Evolutionary conservation across 768 basidiomycete genomes (phyloP).

Genomic region (Fibroporia radiculosa): DNA sequence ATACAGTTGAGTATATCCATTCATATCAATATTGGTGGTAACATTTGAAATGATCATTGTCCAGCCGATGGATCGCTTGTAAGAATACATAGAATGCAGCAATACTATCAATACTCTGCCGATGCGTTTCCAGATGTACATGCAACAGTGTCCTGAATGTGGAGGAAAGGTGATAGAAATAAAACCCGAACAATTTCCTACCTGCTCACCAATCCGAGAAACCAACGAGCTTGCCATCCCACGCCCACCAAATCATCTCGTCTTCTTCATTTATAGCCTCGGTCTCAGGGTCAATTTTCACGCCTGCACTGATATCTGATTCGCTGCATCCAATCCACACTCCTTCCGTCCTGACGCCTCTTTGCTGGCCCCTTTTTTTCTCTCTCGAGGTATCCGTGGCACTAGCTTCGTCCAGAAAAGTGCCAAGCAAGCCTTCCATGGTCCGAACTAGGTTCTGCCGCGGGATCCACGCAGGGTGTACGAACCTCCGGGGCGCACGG

Average conservation of each 20-base stretch:
- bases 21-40: too few relatives aligned
- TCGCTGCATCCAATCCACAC: constrained; percentile 30
- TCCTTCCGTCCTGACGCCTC: constrained; percentile 29
- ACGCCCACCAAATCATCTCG: constrained; percentile 46
- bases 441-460: constrained; percentile 33
- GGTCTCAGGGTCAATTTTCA: constrained; percentile 5
- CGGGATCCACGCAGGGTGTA: constrained; percentile 39
- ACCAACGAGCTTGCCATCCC: constrained; percentile 40
- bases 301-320: neutral
- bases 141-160: too few relatives aligned
- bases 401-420: constrained; percentile 27
- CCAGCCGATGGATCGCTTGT: too few relatives aligned
- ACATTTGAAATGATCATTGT: too few relatives aligned
- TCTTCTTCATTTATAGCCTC: constrained; percentile 29
- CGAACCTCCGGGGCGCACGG: constrained; percentile 39
- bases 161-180: too few relatives aligned
- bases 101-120: too few relatives aligned
- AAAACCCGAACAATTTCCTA: too few relatives aligned
- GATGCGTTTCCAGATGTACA: too few relatives aligned
- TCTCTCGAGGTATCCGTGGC: constrained; percentile 16
- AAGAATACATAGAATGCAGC: too few relatives aligned
- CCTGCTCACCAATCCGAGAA: constrained; percentile 42
- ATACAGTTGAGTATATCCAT: too few relatives aligned
- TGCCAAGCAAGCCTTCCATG: constrained; percentile 28
- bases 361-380: constrained; percentile 21